Evolutionary conservation across 768 basidiomycete genomes (phyloP), one percentile per base, ranked within the genome.

Genomic region (Lyophyllum shimeji): DNA sequence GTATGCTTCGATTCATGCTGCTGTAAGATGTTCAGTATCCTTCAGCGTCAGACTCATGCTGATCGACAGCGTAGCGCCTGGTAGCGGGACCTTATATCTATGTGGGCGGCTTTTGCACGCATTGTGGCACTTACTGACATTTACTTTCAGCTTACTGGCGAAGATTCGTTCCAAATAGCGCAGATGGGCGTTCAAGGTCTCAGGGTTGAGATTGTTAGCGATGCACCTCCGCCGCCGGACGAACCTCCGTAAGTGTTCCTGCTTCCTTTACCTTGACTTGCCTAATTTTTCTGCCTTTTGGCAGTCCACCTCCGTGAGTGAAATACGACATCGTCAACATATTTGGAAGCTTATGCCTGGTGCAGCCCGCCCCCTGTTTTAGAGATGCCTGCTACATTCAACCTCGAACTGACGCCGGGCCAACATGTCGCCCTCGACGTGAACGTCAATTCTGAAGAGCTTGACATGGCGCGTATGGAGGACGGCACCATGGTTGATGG

Each of bases 401-500:
- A 85, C 63, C 77, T 94, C 39, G 92, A 94, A 69, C 82, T 94
- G 25, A 70, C 76, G 5, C 91, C 90, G 0, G 90, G 90, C 15
- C 90, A 91, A 70, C 78, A 82, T 40, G 87, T 94, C 52, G 89
- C 85, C 6, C 79, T 94, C 18, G 92, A 93, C 61, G 89, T 89
- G 2, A 87, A 82, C 17, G 81, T 93, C 31, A 78, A 82, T 50
- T 93, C 92, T 2, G 88, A 89, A 33, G 92, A 93, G 61, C 80
- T 93, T 33, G 92, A 94, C 67, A 93, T 94, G 92, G 88, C 92
- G 2, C 82, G 89, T 48, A 92, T 91, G 87, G 92, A 93, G 60
- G 92, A 94, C 63, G 92, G 91, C 1, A 93, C 89, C 13, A 75
- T 84, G 21, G 92, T 94, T 18, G 92, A 90, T 47, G 92, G 92